Evolutionary conservation across 2,329 filamentous ascomycete species (phyloP), one percentile per base, ranked within the genome.

Genomic region (Orbilia ellipsospora): DNA sequence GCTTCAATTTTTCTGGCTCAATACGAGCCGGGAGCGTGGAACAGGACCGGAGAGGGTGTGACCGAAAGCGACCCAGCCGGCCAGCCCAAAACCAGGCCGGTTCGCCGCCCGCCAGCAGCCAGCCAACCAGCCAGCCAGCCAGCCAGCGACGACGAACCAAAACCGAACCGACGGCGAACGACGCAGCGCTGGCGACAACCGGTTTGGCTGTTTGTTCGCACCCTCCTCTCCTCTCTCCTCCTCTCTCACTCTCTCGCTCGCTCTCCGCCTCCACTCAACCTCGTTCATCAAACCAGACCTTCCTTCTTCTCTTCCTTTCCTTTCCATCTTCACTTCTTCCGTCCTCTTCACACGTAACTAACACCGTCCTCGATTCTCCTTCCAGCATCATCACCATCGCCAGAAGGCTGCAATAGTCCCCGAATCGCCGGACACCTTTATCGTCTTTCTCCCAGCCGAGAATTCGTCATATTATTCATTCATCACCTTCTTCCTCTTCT

Each of bases 341-440:
- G 10, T 40, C 31, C 31, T 10, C 10, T 6, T 36, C 31, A 36
- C 31, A 36, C 31, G 31, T 10, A 36, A 36, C 31, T 36, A 36
- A 36, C 31, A 31, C 7, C 28, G 28, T 7, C 28, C 28, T 31
- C 28, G 28, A 31, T 31, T 55, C 12, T 55, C 50, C 28, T 18
- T 8, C 31, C 20, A n/a, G 18, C 44, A n/a, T 50, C 20, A 64
- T 48, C 50, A 5, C 23, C 23, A 36, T 36, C 31, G 31, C 31
- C 31, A 36, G 31, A 36, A 36, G 10, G 31, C 31, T 36, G 8
- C 6, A 13, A 26, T 57, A 23, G 31, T 56, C 63, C 20, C 16
- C 40, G 31, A 57, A 51, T 44, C 42, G 16, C 44, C 48, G 31
- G 23, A 20, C 55, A 50, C 23, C 31, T 62, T 55, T 28, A n/a